Conservation (phyloP, 2,329 filamentous ascomycete species). For the Fusarium nurragi region DNA sequence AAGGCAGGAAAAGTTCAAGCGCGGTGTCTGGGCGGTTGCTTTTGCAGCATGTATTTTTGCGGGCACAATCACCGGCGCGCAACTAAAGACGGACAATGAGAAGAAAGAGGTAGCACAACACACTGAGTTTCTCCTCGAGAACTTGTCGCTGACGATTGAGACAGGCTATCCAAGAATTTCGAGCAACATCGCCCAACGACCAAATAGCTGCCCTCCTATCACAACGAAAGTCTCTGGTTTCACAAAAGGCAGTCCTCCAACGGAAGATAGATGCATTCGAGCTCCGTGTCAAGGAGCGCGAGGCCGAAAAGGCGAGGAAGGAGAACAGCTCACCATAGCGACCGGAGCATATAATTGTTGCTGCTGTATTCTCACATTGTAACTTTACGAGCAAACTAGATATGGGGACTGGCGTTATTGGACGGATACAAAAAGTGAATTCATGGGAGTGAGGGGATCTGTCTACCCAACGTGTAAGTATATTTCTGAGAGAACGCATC, state of each 20-base stretch:
- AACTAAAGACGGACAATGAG: conserved; percentile 59
- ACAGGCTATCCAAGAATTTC: conserved; percentile 51
- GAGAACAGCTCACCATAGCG: conserved; percentile 9
- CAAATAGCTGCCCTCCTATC: conserved; percentile 57
- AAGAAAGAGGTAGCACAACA: conserved; percentile 52
- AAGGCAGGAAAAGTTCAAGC: conserved; percentile 48
- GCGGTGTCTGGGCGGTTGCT: conserved; percentile 54
- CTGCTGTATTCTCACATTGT: conserved; percentile 25
- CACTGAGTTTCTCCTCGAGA: not conserved
- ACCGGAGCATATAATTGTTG: not conserved
- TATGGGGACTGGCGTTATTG: conserved; percentile 21
- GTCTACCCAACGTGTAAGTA: not conserved
- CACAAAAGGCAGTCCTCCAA: conserved; percentile 53
- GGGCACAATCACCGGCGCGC: conserved; percentile 59
- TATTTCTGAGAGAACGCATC: not conserved
- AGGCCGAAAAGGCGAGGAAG: conserved; percentile 43
- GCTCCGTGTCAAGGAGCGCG: conserved; percentile 52
- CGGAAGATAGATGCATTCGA: conserved; percentile 54
- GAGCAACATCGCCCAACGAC: conserved; percentile 53
- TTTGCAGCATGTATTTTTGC: conserved; percentile 59
- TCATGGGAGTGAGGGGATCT: not conserved
- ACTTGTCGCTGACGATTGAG: not conserved
- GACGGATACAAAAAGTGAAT: not conserved
- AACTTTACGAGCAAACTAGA: conserved; percentile 8
- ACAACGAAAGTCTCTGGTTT: conserved; percentile 53